Evolutionary conservation across 2,329 filamentous ascomycete species (phyloP).

Genomic region (Stachybotrys echinatus): DNA sequence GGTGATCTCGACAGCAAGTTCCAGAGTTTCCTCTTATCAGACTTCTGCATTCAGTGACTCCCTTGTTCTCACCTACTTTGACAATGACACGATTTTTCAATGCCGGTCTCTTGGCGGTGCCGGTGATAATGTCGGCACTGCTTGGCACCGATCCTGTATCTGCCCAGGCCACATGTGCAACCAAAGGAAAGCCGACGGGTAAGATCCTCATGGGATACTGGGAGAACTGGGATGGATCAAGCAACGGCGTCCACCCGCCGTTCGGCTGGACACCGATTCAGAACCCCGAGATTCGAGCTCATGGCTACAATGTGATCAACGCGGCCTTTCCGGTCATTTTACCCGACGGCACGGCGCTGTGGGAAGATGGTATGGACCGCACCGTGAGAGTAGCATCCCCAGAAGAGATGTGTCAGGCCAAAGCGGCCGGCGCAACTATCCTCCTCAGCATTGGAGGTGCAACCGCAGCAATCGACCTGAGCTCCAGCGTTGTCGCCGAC

Average conservation of each 20-base stretch:
- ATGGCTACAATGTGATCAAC: constrained; percentile 29
- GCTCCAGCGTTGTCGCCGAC: constrained; percentile 23
- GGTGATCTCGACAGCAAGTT: too few relatives aligned
- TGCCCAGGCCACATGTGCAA: constrained; percentile 18
- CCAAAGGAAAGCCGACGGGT: constrained; percentile 24
- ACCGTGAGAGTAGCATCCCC: constrained; percentile 22
- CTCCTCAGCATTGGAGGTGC: constrained; percentile 28
- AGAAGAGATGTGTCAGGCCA: constrained; percentile 25
- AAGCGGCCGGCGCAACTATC: constrained; percentile 25
- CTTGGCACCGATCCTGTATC: constrained; percentile 5
- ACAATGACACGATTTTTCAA: constrained; percentile 11
- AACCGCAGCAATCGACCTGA: constrained; percentile 25
- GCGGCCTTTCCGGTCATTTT: constrained; percentile 28
- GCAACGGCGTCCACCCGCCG: constrained; percentile 24
- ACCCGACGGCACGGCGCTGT: constrained; percentile 24
- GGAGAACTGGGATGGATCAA: constrained; percentile 30
- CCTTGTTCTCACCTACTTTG: not conserved
- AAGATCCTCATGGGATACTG: constrained; percentile 29
- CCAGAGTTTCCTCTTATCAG: not conserved
- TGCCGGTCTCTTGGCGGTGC: constrained; percentile 9
- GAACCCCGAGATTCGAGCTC: constrained; percentile 17
- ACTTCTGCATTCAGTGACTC: not conserved
- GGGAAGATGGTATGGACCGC: constrained; percentile 26
- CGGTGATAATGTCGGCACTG: constrained; percentile 7
- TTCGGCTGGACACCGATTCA: constrained; percentile 27